Evolutionary conservation across 768 basidiomycete genomes (phyloP), one percentile per base, ranked within the genome.

Genomic region (Pholiota microspora): DNA sequence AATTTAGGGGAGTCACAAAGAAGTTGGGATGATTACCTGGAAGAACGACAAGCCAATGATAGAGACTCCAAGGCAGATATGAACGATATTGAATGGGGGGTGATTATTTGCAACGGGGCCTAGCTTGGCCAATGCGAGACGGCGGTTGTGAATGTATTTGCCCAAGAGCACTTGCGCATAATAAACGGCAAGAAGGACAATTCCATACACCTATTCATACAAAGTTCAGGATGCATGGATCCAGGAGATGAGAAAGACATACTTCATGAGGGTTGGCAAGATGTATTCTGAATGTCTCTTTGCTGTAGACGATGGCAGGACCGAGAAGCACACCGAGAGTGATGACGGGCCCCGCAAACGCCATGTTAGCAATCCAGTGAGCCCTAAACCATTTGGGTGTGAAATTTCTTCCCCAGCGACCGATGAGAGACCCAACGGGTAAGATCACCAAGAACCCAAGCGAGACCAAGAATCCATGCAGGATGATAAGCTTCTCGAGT

Each of bases 361-460:
- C 59, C 60, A 78, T 74, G 54, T 82, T 81, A 56, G 77, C 62
- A 21, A 77, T 62, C 70, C 75, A 74, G 59, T 88, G 86, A 2
- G 70, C 68, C n/a, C 73, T 76, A 66, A 85, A 78, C 85, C 85
- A 87, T 50, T 68, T 70, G 9, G 71, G 65, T 4, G 77, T 78
- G 54, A 80, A 67, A 2, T 79, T 78, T 46, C 85, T 70, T 15
- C 73, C 72, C 72, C 77, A 82, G 18, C 85, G 77, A 10, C 80
- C 84, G 27, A 81, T 63, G 35, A 87, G 68, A 0, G 77, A 73
- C 7, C 82, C 80, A 7, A 75, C 51, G 4, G 85, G 85, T 1
- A 86, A 68, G 32, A 86, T 57, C 21, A 86, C 67, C 53, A 85
- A 68, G 65, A 86, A 83, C 0, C 82, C 84, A 29, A 82, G 58